A percentile compares a stretch with the other conserved stretches of the same genome.
phyloP scores from a whole-genome alignment of 2,329 filamentous ascomycete genomes.

The Pseudopyricularia cyperi region DNA sequence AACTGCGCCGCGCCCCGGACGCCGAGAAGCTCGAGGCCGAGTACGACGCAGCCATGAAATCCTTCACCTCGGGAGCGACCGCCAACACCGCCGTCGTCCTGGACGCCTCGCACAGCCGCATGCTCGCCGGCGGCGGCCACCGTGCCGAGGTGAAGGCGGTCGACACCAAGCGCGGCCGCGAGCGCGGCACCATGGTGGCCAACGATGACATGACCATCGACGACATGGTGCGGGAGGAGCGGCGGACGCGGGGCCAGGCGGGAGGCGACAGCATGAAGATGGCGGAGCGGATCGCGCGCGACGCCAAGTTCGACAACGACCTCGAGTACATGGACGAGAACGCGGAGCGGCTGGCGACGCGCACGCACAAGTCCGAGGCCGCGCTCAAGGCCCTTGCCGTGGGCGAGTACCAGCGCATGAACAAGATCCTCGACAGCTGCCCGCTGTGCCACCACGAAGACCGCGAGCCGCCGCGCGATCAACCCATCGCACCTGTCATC shows the following conservation, averaged over 20 bases:
- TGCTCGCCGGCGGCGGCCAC: constrained; percentile 53
- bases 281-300: constrained; percentile 88
- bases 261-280: constrained; percentile 73
- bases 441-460: constrained; percentile 91
- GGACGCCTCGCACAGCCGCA: constrained; percentile 76
- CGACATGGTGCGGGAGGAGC: constrained; percentile 93
- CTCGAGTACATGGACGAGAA: constrained; percentile 98
- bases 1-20: constrained; percentile 65
- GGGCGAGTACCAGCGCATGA: constrained; percentile 79
- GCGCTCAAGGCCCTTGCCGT: constrained; percentile 83
- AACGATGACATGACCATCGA: constrained; percentile 95
- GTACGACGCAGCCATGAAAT: constrained; percentile 64
- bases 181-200: constrained; percentile 73
- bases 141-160: constrained; percentile 64
- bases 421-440: constrained; percentile 72
- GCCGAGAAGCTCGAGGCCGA: constrained; percentile 66
- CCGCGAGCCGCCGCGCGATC: constrained; percentile 44
- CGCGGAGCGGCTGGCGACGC: constrained; percentile 73
- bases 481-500: constrained; percentile 70
- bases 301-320: constrained; percentile 79
- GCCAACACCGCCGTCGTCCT: constrained; percentile 64
- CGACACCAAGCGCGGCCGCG: constrained; percentile 67
- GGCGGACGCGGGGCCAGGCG: constrained; percentile 62
- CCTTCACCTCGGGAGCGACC: constrained; percentile 30
- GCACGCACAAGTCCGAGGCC: constrained; percentile 76